Conservation (phyloP, 345 rosid species). For the Citrus maxima region DNA sequence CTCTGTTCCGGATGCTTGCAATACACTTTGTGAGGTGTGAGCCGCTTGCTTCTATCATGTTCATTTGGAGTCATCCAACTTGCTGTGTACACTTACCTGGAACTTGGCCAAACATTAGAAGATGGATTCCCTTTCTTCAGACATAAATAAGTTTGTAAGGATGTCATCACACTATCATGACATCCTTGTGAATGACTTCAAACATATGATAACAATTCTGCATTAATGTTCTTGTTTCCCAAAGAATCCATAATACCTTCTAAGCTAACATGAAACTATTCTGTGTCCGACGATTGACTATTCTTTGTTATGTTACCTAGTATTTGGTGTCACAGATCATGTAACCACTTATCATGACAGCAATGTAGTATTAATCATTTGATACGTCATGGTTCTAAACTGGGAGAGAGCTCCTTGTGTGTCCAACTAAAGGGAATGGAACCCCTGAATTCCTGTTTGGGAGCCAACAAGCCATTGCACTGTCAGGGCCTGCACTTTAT, state of each 20-base stretch:
- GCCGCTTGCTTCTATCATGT: background rate
- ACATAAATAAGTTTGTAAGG: background rate
- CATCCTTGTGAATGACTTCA: background rate
- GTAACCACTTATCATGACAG: background rate
- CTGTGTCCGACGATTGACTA: background rate
- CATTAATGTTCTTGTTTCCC: background rate
- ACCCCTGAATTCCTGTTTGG: background rate
- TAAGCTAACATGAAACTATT: background rate
- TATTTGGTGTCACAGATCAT: background rate
- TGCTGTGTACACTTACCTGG: background rate
- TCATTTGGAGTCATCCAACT: background rate
- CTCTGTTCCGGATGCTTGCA: background rate
- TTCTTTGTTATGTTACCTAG: background rate
- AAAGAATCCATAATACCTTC: background rate
- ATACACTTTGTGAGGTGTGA: background rate
- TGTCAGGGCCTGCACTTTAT: background rate
- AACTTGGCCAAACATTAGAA: background rate
- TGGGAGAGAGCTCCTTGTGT: background rate
- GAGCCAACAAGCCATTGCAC: background rate
- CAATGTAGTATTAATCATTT: background rate
- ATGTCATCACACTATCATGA: no score
- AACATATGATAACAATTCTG: background rate
- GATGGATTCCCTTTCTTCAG: background rate
- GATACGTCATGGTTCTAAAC: background rate
- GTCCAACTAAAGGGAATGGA: background rate